Percentiles rank a stretch among this genome's conserved stretches.
phyloP scores from a whole-genome alignment of 768 basidiomycete genomes.

The Collybia sordida region DNA sequence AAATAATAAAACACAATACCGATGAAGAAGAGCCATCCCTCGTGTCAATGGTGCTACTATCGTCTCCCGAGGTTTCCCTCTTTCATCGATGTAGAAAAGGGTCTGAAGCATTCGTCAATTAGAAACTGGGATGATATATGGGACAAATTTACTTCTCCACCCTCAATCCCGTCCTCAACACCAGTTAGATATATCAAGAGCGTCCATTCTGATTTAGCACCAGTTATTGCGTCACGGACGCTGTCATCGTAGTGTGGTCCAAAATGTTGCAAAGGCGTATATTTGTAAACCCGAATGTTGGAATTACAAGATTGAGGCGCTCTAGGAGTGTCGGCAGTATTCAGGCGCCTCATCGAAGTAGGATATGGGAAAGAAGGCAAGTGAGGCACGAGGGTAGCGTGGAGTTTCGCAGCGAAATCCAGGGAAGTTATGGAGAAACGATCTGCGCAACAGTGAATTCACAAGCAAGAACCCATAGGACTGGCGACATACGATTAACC shows the following conservation, averaged over 20 bases:
- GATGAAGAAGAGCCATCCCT: constrained; percentile 66
- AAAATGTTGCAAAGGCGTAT: constrained; percentile 62
- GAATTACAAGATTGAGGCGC: constrained; percentile 63
- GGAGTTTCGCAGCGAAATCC: constrained; percentile 57
- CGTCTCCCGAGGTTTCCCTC: constrained; percentile 44
- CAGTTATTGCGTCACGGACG: constrained; percentile 56
- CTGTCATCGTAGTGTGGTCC: constrained; percentile 79
- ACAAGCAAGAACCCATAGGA: neutral
- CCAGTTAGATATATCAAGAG: constrained; percentile 74
- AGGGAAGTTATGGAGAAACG: constrained; percentile 59
- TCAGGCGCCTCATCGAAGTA: constrained; percentile 33
- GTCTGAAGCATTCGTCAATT: constrained; percentile 41
- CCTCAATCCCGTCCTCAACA: constrained; percentile 68
- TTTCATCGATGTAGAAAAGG: constrained; percentile 62
- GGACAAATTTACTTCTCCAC: constrained; percentile 52
- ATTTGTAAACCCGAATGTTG: constrained; percentile 75
- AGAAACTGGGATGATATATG: neutral
- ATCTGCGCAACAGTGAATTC: constrained; percentile 33
- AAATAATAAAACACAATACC: constrained; percentile 32
- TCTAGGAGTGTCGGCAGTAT: constrained; percentile 25
- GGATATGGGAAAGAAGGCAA: constrained; percentile 54
- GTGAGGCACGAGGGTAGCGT: constrained; percentile 50
- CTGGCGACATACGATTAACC: constrained; percentile 52
- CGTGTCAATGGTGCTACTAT: constrained; percentile 56
- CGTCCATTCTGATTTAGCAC: constrained; percentile 76